Evolutionary conservation across 176 grass and related monocot genomes (phyloP), one percentile per base, ranked within the genome.

Genomic region (Zea luxurians): DNA sequence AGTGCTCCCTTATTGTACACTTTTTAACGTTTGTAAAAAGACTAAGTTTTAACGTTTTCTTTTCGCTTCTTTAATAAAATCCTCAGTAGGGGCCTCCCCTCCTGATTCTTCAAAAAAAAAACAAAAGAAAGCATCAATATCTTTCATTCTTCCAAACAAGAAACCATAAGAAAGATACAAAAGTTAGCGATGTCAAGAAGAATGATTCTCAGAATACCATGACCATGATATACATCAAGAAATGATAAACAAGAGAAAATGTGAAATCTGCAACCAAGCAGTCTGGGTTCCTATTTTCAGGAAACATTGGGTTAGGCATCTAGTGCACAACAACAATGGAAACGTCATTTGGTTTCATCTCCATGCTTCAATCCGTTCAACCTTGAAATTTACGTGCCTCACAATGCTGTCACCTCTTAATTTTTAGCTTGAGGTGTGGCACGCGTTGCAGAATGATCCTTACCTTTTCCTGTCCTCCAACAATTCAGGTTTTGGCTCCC

Each of bases 301-400:
- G 63, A 76, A 88, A 75, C 78, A 88, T 66, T 44, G 66, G 76
- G 86, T 85, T 77, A 87, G 80, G 78, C 62, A 83, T 82, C 70
- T 82, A 85, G 83, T 81, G 69, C 36, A 83, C 77, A 80, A 49
- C 68, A 89, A 57, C 36, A 54, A 13, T 2, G 7, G 48, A 42
- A 16, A 44, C 12, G 11, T 10, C 8, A n/a, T 75, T 42, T 20
- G 21, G 40, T 66, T 91, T 96, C 82, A 99, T 43, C 96, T 90
- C 96, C 92, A 99, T 63, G 96, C 96, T 87, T 99, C 92, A 3
- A 90, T 80, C 60, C 92, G 70, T 87, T 96, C 92, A 37, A 68
- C 80, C 86, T 89, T 96, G 42, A 90, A 82, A 79, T 99, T 89
- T 83, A 99, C 87, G 61, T 82, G 81, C 76, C 96, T 93, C 66